Base-by-base conservation (phyloP, 345 rosid genomes). In the Geranium brycei region DNA sequence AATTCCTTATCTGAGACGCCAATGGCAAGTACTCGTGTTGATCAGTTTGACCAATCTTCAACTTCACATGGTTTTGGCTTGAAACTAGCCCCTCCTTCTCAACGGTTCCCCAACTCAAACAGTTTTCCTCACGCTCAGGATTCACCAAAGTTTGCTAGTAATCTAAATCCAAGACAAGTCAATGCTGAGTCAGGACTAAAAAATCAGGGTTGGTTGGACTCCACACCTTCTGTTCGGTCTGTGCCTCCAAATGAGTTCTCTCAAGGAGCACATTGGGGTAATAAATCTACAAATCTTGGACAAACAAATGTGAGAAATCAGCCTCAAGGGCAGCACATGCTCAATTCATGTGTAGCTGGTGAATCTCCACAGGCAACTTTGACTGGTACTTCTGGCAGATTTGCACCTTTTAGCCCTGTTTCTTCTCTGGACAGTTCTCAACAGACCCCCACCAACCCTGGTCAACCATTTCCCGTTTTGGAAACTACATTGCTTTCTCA, bases 71-170 rank as follows among this genome's bases (percentile, higher is more conserved):
- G 91, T 64, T 85, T 87, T 77, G 86, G 87, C 62, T 83, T 91
- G 62, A 95, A 23, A 23, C 28, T 89, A 70, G 95, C 77, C 51
- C 96, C 88, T 18, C 91, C 98, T 51, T 87, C 98, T 66, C 95
- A 87, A 73, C 71, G 72, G 70, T 71, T 77, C 69, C 66, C 78
- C 38, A 59, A 63, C 68, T 70, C 74, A 59, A 84, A 79, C 62
- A 71, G 58, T 59, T 31, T 67, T 15, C 59, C 72, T 58, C 56
- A 77, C 72, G 75, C 85, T 69, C 84, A 66, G 71, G 74, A 70
- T 59, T 68, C 79, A 41, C 66, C 76, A 32, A 78, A 69, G 71
- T 64, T 63, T 4, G 47, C 66, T 57, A 72, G 56, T 69, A 62
- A 74, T 61, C 63, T 58, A 18, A 79, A 66, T 72, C 67, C 78